Conservation (phyloP, 306 rosid species). For the Adenanthera pavonina region DNA sequence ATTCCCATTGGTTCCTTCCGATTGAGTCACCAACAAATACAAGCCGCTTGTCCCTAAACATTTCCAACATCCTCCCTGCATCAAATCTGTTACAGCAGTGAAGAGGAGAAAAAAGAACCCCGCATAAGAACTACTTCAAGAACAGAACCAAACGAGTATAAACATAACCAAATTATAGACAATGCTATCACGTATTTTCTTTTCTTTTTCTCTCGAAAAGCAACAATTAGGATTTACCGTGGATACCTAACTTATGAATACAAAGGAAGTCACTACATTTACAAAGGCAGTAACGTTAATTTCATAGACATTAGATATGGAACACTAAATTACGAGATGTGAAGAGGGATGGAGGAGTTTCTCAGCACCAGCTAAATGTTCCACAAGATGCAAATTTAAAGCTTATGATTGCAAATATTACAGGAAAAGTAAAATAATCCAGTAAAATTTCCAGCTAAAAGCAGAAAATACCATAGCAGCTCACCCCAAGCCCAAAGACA, state of each 20-base stretch:
- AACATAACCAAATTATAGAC: neutral
- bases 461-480: conserved; percentile 26
- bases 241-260: neutral
- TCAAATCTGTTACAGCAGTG: conserved; percentile 64
- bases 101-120: conserved; percentile 2
- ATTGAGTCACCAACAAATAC: conserved; percentile 93
- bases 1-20: conserved; percentile 97
- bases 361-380: conserved; percentile 21
- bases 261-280: neutral
- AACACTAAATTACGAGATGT: neutral
- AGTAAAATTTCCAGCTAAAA: conserved; percentile 24
- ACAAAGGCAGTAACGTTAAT: neutral
- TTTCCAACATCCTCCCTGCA: conserved; percentile 76
- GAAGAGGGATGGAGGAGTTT: neutral
- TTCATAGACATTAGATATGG: neutral
- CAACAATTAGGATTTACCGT: neutral
- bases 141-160: neutral
- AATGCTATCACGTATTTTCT: neutral
- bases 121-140: conserved; percentile 28
- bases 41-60: conserved; percentile 64
- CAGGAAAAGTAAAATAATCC: neutral
- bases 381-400: conserved; percentile 23
- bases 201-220: neutral
- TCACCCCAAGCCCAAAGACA: neutral
- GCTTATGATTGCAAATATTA: neutral